Evolutionary conservation across 179 eudicot species (phyloP), one percentile per base, ranked within the genome.

Genomic region (Nepenthes alata): DNA sequence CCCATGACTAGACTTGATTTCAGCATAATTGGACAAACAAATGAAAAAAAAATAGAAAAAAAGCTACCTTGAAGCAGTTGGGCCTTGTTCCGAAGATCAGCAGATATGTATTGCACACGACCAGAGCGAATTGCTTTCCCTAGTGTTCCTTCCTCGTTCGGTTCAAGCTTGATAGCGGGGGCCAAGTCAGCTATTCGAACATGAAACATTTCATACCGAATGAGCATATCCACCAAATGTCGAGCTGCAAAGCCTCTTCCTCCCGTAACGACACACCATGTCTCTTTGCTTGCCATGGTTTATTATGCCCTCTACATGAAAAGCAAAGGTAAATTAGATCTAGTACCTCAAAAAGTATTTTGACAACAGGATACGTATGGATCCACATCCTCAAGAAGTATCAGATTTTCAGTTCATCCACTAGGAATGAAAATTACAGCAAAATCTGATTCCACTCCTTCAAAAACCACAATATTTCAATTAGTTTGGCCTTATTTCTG

Each of bases 191-290:
- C 83, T 15, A 91, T 56, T 47, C 87, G 82, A n/a, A 91, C 91
- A 1, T 75, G 80, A 35, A 74, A 91, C 86, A 88, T 88, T 36
- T 76, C 90, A 34, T 82, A 85, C 6, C 82, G 77, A 62, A 91
- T 82, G 38, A 91, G 81, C 91, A 85, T 91, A 65, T 75, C 88
- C 73, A 88, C 97, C 83, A 91, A 75, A 78, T 91, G 96, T 65
- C 97, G 74, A 0, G 96, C 97, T 0, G 88, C 96, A 65, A 91
- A 91, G 38, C 97, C 97, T 67, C 96, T 81, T 36, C 97, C 97
- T 12, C 96, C 97, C 1, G 95, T 87, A 61, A 91, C 96, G 67
- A 91, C 84, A 72, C 97, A 91, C 97, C 96, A 91, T 70, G 77
- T 80, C 79, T 82, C 87, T 74, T 75, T 79, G 34, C 67, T 75